Percentiles rank a stretch among this genome's conserved stretches.
Evolutionary conservation across 495 filamentous ascomycete genomes (phyloP).

Genomic region (Chaetomidium leptoderma): DNA sequence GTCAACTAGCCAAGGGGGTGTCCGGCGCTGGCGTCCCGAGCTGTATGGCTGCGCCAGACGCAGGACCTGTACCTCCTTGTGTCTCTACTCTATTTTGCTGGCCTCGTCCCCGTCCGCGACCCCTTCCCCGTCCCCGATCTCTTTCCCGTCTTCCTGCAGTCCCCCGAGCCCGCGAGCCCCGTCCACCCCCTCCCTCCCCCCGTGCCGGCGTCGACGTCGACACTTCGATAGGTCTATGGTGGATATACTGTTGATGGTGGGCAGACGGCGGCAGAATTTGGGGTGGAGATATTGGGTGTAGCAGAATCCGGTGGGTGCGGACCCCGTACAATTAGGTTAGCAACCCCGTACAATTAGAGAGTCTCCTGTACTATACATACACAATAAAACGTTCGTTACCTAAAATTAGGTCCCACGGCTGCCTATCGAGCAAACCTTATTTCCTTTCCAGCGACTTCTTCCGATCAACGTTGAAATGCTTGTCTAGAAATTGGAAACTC

Average conservation of each 20-base stretch:
- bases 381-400: too few relatives aligned
- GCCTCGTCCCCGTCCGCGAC: neutral
- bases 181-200: neutral
- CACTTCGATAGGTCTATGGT: too few relatives aligned
- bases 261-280: too few relatives aligned
- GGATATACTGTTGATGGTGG: too few relatives aligned
- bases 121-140: neutral
- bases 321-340: too few relatives aligned
- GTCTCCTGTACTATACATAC: too few relatives aligned
- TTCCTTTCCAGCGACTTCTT: too few relatives aligned
- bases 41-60: neutral
- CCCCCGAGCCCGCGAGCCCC: neutral
- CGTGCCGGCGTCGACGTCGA: neutral
- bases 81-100: slow-evolving; percentile 2
- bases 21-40: neutral
- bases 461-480: neutral
- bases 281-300: too few relatives aligned
- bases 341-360: too few relatives aligned
- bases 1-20: neutral
- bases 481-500: neutral
- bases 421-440: too few relatives aligned
- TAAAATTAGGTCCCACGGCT: too few relatives aligned
- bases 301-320: too few relatives aligned
- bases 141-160: neutral
- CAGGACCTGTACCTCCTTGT: neutral